Evolutionary conservation across 2,329 filamentous ascomycete genomes (phyloP).

Genomic region (Talaromyces pinophilus): DNA sequence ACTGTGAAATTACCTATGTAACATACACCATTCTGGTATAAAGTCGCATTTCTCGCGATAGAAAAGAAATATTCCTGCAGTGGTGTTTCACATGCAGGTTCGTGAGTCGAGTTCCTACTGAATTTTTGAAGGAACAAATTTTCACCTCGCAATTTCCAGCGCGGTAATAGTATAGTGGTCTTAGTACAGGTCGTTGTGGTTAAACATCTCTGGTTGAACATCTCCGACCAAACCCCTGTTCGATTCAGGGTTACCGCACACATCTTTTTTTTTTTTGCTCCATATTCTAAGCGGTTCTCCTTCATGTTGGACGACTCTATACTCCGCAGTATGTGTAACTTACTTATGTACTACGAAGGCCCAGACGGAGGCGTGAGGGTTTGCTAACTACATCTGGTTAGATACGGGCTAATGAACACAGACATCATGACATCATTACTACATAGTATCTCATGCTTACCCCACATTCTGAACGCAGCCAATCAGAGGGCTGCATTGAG

Average conservation of each 20-base stretch:
- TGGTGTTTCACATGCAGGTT: too few relatives aligned
- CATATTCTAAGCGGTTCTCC: too few relatives aligned
- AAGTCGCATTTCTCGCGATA: too few relatives aligned
- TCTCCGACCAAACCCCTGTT: neutral
- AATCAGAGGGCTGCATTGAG: neutral
- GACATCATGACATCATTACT: constrained; percentile 2
- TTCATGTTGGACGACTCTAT: too few relatives aligned
- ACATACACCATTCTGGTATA: too few relatives aligned
- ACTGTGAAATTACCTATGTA: too few relatives aligned
- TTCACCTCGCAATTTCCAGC: too few relatives aligned
- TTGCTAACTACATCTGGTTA: neutral
- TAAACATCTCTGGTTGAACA: neutral
- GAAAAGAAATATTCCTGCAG: too few relatives aligned
- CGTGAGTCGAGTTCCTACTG: too few relatives aligned
- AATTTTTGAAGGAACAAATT: too few relatives aligned
- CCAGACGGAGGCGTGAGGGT: neutral
- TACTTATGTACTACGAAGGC: too few relatives aligned
- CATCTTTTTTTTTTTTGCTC: neutral
- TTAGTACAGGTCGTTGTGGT: neutral
- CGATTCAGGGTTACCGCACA: neutral
- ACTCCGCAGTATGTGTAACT: too few relatives aligned
- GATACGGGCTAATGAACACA: neutral
- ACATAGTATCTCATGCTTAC: neutral
- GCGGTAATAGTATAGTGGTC: neutral
- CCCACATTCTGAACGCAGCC: neutral